These are phyloP conservation scores for Polytrichum commune DNA, from an alignment of 225 moss, liverwort and hornwort species.

Conservation along the genomic window DNA sequence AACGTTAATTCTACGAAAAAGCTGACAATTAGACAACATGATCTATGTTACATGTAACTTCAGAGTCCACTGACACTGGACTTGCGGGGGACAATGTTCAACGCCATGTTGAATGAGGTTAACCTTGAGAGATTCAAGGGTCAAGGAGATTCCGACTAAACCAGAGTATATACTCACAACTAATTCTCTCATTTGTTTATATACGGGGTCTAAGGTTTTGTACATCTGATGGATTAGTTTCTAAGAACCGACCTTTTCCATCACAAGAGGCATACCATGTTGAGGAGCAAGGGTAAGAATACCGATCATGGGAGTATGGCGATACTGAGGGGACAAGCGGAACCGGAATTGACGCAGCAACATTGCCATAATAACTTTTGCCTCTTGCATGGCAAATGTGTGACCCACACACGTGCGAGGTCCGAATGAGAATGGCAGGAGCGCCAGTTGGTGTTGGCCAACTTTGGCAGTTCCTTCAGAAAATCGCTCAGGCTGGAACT, in stretches of 20 bases:
- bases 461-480: constrained; percentile 10
- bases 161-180: no score
- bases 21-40: no score
- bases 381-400: constrained; percentile 6
- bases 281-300: neutral
- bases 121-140: no score
- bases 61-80: no score
- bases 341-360: constrained; percentile 7
- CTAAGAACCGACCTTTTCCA: neutral
- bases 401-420: constrained; percentile 6
- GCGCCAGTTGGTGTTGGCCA: constrained; percentile 7
- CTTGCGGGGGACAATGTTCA: no score
- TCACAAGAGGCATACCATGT: neutral
- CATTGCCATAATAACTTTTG: constrained; percentile 13
- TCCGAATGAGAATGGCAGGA: constrained; percentile 14
- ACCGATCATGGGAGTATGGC: neutral
- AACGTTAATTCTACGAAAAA: no score
- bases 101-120: no score
- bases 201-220: no score
- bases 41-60: no score
- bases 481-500: constrained; percentile 20
- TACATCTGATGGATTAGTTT: no score
- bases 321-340: constrained; percentile 4
- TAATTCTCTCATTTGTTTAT: no score
- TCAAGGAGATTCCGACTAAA: no score